Evolutionary conservation across 129 eudicot species (phyloP), one percentile per base, ranked within the genome.

Genomic region (Kitagawia praeruptora): DNA sequence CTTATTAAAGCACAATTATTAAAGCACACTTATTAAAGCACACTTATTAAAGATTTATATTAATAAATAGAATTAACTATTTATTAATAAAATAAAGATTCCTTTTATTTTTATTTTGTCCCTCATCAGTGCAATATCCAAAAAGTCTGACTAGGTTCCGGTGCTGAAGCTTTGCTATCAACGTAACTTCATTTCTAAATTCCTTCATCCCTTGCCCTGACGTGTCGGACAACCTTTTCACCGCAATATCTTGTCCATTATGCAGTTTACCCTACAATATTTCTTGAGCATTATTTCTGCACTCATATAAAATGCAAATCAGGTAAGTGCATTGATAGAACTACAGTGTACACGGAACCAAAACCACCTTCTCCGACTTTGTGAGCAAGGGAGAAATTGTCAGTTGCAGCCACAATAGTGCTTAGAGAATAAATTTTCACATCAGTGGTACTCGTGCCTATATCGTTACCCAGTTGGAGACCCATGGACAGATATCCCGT

Each of bases 361-460:
- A 94, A 94, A 74, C 98, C 98, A 77, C 98, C 98, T 83, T 94
- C 92, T 11, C 98, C 98, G 4, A 94, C 87, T 77, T 89, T 91
- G 75, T 94, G 88, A 74, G 78, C 75, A 34, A 80, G 83, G 16
- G 90, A 89, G 67, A 94, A 94, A 51, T 84, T 85, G 38, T 89
- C 75, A 8, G 98, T 94, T 15, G 93, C 96, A 10, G 66, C 41
- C 58, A 74, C 83, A 34, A 94, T 84, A 56, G 90, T 80, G 27
- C 81, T 76, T 0, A 76, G 79, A 49, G 79, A 51, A 34, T 76
- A 76, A 3, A 3, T 21, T 27, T 49, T 58, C 1, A 76, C 44
- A 18, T 51, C 79, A 16, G 6, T 46, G 1, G 64, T 31, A 51
- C 46, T 51, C 9, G 79, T 48, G 5, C 15, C 69, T 18, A 5